Base-by-base conservation (phyloP, 2,329 filamentous ascomycete genomes). In the Allantophomopsis lycopodina region DNA sequence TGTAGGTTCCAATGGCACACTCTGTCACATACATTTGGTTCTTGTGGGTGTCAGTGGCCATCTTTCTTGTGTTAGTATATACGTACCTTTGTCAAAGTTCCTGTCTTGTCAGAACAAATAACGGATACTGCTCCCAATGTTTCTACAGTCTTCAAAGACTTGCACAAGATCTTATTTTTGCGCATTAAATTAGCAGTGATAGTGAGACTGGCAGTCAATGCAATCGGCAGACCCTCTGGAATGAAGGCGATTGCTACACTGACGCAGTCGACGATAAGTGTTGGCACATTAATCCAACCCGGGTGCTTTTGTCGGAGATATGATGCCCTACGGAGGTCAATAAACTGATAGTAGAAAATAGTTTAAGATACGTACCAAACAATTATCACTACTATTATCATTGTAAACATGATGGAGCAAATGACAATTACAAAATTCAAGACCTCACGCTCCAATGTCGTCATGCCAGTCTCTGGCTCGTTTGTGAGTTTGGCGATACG, bases 101-200 rank as follows among this genome's bases (percentile, higher is more conserved):
- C 82, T 0, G 81, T 86, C 62, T 86, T 86, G 55, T 86, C 82
- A 0, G 79, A 83, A 54, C 81, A 84, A 32, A 87, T 77, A 7
- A 83, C 72, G 0, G 77, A 81, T 1, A 85, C 80, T 0, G 76
- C 69, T 1, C 82, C 82, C 0, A 86, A 66, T 0, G 81, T 86
- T 58, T 86, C 82, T 0, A 85, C 80, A 0, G 82, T 86, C 59
- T 83, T 83, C 36, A 88, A 65, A 0, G 78, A 83, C 60, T 87
- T 87, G 73, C 81, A 86, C 7, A 87, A 68, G 34, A 87, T 76
- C 52, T 81, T 80, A 56, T 86, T 79, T 59, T 79, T 77, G 46
- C 69, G 69, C 83, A 88, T 86, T 48, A 83, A 69, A 46, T 80
- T 83, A 15, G 83, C 82, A 1, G 75, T 79, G 43, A 88, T 87